These are phyloP conservation scores for Trapa incisa DNA, from an alignment of 345 rosid genomes.

Conservation along the genomic window DNA sequence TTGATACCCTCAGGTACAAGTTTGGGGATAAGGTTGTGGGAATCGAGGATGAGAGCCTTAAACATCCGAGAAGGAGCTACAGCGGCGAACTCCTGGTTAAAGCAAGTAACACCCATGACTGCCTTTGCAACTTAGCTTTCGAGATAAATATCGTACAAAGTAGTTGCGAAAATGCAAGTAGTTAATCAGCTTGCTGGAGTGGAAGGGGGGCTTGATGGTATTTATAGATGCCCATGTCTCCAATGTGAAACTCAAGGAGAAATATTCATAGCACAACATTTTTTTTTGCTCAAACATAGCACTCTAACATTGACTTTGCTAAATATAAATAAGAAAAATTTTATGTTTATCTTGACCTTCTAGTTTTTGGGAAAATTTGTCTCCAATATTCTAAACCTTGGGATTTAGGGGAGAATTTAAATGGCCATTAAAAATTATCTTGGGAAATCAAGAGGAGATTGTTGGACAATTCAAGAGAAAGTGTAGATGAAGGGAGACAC, in stretches of 20 bases:
- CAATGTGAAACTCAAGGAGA: background rate
- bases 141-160: background rate
- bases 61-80: constrained; percentile 11
- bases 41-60: constrained; percentile 12
- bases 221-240: background rate
- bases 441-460: too few species aligned
- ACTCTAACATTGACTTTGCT: background rate
- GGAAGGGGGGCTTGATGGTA: background rate
- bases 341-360: background rate
- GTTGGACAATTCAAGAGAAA: too few species aligned
- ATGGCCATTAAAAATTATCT: too few species aligned
- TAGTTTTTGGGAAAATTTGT: background rate
- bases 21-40: constrained; percentile 13
- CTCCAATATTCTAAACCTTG: background rate
- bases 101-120: constrained; percentile 8
- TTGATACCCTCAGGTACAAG: constrained; percentile 13
- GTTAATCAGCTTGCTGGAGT: background rate
- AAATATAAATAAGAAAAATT: background rate
- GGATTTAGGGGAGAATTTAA: too few species aligned
- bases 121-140: background rate
- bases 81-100: constrained; percentile 1
- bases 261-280: background rate
- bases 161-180: background rate
- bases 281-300: background rate
- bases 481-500: too few species aligned